Percentiles rank a stretch among this genome's conserved stretches.
Conservation (phyloP, 495 filamentous ascomycete species). For the Aspergillus kassunensis region DNA sequence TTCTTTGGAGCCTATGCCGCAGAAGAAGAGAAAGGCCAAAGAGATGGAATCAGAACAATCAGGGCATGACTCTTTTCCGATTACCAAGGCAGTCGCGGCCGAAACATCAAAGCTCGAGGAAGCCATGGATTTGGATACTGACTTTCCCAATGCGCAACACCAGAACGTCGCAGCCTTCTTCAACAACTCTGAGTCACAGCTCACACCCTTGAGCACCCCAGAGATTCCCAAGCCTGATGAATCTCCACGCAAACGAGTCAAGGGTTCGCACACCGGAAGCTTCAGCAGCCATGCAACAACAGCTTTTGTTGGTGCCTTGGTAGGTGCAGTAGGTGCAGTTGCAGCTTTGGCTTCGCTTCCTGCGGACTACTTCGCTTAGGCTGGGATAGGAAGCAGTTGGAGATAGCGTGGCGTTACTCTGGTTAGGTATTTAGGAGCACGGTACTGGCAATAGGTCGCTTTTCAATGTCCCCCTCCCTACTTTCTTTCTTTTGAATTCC, state of each 20-base stretch:
- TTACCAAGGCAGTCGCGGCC: background rate
- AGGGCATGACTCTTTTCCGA: background rate
- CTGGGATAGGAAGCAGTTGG: background rate
- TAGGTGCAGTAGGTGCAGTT: constrained; percentile 49
- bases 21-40: constrained; percentile 14
- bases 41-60: constrained; percentile 3
- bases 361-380: constrained; percentile 34
- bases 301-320: constrained; percentile 40
- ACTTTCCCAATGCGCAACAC: constrained; percentile 27
- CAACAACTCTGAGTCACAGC: constrained; percentile 4
- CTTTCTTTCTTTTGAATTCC: background rate
- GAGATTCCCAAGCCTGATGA: constrained; percentile 16
- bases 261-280: constrained; percentile 15
- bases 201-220: constrained; percentile 8
- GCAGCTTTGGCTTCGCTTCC: constrained; percentile 45
- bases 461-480: background rate
- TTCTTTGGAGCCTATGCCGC: background rate
- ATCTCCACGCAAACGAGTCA: constrained; percentile 32
- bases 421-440: background rate
- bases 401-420: background rate
- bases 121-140: constrained; percentile 3
- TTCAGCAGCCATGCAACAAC: constrained; percentile 41
- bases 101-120: background rate
- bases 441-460: background rate
- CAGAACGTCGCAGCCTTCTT: constrained; percentile 8